These are phyloP conservation scores for Suhomyces vadensis DNA, from an alignment of 805 yeast species.

Conservation along the genomic window DNA sequence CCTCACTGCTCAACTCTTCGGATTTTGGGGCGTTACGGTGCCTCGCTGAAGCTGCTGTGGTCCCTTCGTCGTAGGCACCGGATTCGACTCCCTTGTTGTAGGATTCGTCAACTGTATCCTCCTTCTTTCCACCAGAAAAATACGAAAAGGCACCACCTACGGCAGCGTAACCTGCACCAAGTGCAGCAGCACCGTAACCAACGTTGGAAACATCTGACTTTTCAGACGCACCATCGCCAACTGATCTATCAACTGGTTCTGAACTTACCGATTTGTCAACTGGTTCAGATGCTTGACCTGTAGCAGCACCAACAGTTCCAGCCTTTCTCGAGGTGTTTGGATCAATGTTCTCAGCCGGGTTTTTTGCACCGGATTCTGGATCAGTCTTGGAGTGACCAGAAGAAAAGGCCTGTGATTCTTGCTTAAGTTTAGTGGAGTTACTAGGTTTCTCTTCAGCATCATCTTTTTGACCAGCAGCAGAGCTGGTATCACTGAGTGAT, in stretches of 20 bases:
- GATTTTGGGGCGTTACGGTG: slow-evolving; percentile 7
- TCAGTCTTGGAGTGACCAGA: slow-evolving; percentile 4
- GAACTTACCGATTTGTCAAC: neutral
- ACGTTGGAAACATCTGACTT: neutral
- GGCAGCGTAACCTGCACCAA: slow-evolving; percentile 12
- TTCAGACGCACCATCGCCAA: slow-evolving; percentile 3
- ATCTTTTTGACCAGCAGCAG: neutral
- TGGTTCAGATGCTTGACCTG: neutral
- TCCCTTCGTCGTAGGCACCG: slow-evolving; percentile 9
- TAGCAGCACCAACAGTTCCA: slow-evolving; percentile 1
- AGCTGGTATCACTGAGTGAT: slow-evolving; percentile 2
- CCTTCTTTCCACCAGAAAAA: slow-evolving; percentile 2
- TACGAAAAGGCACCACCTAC: slow-evolving; percentile 7
- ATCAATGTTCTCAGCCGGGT: slow-evolving; percentile 6
- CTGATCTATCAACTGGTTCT: neutral
- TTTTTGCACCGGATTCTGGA: neutral
- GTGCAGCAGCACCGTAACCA: slow-evolving; percentile 11
- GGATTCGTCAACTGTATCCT: slow-evolving; percentile 1
- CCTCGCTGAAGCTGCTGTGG: slow-evolving; percentile 3
- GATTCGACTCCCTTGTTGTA: slow-evolving; percentile 3
- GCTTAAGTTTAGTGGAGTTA: slow-evolving; percentile 1
- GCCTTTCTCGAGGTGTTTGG: neutral
- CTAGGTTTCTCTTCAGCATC: neutral
- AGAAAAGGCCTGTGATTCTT: slow-evolving; percentile 3
- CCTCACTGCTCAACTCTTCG: slow-evolving; percentile 1